Percentiles rank a stretch among this genome's conserved stretches.
These are phyloP conservation scores for Colletotrichum higginsianum DNA, from an alignment of 2,329 filamentous ascomycete genomes.

Conservation along the genomic window DNA sequence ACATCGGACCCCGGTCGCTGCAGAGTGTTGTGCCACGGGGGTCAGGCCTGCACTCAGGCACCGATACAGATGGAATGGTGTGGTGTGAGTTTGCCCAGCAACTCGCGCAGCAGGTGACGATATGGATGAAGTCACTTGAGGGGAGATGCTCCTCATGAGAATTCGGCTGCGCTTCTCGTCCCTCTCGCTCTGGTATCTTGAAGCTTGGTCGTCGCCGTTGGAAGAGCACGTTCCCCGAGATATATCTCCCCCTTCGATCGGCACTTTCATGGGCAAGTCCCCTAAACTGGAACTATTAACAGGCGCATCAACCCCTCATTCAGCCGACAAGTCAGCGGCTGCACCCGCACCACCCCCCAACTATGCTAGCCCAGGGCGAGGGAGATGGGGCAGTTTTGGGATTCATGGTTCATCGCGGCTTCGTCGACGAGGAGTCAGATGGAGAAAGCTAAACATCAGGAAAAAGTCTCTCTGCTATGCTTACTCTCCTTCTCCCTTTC, in stretches of 20 bases:
- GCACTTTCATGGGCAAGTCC: conserved; percentile 21
- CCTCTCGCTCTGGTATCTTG: neutral
- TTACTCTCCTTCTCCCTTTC: neutral
- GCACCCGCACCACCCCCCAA: conserved; percentile 32
- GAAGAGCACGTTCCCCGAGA: neutral
- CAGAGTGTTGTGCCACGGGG: conserved; percentile 3
- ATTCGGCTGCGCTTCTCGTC: neutral
- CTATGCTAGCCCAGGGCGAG: neutral
- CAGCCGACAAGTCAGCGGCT: conserved; percentile 25
- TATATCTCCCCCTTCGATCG: conserved; percentile 13
- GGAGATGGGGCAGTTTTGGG: neutral
- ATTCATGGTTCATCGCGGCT: neutral
- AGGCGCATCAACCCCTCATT: conserved; percentile 37
- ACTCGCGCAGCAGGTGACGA: neutral
- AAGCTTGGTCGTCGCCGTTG: neutral
- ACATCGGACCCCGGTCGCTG: conserved; percentile 1
- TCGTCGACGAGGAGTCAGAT: neutral
- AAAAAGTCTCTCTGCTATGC: too few relatives aligned
- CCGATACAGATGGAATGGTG: conserved; percentile 14
- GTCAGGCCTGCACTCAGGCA: conserved; percentile 14
- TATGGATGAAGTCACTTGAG: neutral
- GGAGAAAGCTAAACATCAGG: neutral
- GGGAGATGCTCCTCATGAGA: neutral
- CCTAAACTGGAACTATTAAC: conserved; percentile 28
- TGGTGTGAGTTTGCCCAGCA: neutral